A percentile compares a stretch with the other conserved stretches of the same genome.
phyloP scores from a whole-genome alignment of 768 basidiomycete genomes.

The Hydnum rufescens region DNA sequence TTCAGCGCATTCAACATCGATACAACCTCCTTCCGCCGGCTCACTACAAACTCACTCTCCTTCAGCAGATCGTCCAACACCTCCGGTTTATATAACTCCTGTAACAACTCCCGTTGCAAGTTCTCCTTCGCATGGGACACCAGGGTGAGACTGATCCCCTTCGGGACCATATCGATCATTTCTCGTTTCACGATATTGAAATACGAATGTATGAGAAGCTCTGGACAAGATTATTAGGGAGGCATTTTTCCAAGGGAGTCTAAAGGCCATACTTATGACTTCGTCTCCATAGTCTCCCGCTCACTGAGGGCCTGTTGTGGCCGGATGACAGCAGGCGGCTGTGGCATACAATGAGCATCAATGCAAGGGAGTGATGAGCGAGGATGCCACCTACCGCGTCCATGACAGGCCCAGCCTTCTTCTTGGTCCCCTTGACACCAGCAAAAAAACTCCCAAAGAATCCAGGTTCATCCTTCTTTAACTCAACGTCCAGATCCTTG shows the following conservation, averaged over 20 bases:
- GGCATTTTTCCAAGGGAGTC: neutral
- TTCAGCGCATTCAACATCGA: constrained; percentile 87
- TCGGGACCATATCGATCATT: constrained; percentile 99
- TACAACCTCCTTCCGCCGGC: constrained; percentile 81
- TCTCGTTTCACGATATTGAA: constrained; percentile 98
- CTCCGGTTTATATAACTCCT: constrained; percentile 93
- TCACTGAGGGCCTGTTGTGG: constrained; percentile 85
- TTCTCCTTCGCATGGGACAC: constrained; percentile 89
- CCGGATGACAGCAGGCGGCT: constrained; percentile 73
- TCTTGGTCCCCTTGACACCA: constrained; percentile 38
- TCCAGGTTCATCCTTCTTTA: constrained; percentile 71
- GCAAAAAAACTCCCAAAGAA: constrained; percentile 96
- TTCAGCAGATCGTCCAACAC: constrained; percentile 89
- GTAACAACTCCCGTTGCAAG: constrained; percentile 80
- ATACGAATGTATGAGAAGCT: constrained; percentile 89
- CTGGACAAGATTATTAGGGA: constrained; percentile 22
- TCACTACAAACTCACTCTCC: constrained; percentile 79
- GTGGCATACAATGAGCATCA: constrained; percentile 9
- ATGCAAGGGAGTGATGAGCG: neutral
- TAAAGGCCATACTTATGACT: constrained; percentile 74
- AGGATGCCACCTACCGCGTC: constrained; percentile 30
- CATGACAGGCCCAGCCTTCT: constrained; percentile 36
- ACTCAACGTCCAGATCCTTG: constrained; percentile 81
- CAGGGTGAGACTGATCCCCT: constrained; percentile 78
- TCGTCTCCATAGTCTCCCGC: constrained; percentile 94